phyloP scores from a whole-genome alignment of 2,329 filamentous ascomycete genomes.

The Cladosporium austrohemisphaericum region DNA sequence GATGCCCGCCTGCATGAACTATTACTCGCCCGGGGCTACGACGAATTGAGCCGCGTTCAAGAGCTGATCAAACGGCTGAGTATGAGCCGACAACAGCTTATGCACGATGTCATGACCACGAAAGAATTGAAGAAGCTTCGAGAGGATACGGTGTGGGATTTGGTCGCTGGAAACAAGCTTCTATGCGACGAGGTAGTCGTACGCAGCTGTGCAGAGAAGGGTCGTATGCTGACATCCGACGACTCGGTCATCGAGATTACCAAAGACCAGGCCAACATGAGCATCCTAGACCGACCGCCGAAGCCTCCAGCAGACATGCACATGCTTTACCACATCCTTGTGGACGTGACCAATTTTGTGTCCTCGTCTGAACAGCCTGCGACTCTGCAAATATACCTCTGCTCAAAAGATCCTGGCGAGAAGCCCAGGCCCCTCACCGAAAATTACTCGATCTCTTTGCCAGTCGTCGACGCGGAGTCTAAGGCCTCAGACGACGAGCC shows the following conservation, averaged over 20 bases:
- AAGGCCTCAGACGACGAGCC: constrained; percentile 64
- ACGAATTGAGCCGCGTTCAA: constrained; percentile 74
- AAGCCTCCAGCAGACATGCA: constrained; percentile 63
- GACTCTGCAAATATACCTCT: constrained; percentile 73
- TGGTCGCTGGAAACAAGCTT: constrained; percentile 91
- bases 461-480: constrained; percentile 67
- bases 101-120: constrained; percentile 88
- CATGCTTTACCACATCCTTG: constrained; percentile 74
- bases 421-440: constrained; percentile 71
- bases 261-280: constrained; percentile 92
- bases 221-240: constrained; percentile 82
- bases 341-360: constrained; percentile 79
- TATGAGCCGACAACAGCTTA: constrained; percentile 77
- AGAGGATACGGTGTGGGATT: constrained; percentile 90
- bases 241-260: constrained; percentile 92
- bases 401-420: constrained; percentile 63
- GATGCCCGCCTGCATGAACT: constrained; percentile 94
- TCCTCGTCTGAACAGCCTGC: constrained; percentile 71
- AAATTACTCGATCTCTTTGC: constrained; percentile 73
- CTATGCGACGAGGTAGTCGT: constrained; percentile 93
- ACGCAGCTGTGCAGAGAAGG: constrained; percentile 76
- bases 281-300: constrained; percentile 80
- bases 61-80: constrained; percentile 79
- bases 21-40: constrained; percentile 77
- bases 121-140: constrained; percentile 77